Percentiles rank a stretch among this genome's conserved stretches.
These are phyloP conservation scores for Mortierella sp. DNA, from an alignment of 371 early-diverging fungal species.

Conservation along the genomic window DNA sequence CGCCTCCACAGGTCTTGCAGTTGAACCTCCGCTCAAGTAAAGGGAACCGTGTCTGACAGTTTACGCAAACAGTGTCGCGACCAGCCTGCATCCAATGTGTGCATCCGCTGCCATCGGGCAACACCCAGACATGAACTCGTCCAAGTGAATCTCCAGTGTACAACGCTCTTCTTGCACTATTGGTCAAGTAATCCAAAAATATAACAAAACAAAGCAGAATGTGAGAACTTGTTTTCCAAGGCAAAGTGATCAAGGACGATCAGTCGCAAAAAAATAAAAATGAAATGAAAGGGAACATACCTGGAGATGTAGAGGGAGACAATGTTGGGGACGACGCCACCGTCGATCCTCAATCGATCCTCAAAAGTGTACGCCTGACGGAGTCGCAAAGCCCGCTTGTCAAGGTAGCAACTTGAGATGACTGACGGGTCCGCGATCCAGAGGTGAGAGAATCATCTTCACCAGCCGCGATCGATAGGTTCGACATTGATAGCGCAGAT, in stretches of 20 bases:
- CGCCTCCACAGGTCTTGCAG: slow-evolving; percentile 62
- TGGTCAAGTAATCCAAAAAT: not conserved
- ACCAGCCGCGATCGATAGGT: not conserved
- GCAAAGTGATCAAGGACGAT: too few species aligned
- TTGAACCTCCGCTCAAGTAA: slow-evolving; percentile 57
- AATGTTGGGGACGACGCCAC: slow-evolving; percentile 56
- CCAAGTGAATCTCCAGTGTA: slow-evolving; percentile 76
- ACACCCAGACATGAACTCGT: slow-evolving; percentile 71
- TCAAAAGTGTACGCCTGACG: slow-evolving; percentile 53
- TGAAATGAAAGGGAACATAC: slow-evolving; percentile 39
- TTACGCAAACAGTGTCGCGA: slow-evolving; percentile 69
- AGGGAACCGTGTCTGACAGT: slow-evolving; percentile 61
- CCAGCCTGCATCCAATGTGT: slow-evolving; percentile 76
- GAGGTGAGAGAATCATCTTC: slow-evolving; percentile 16
- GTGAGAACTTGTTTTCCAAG: not conserved
- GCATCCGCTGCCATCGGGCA: slow-evolving; percentile 80
- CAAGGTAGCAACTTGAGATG: slow-evolving; percentile 15
- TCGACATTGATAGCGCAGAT: not conserved
- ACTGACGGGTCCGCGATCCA: slow-evolving; percentile 32
- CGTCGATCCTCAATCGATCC: slow-evolving; percentile 49
- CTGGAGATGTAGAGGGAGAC: slow-evolving; percentile 65
- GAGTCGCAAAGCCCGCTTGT: slow-evolving; percentile 41
- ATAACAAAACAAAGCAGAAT: too few species aligned
- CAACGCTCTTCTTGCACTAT: slow-evolving; percentile 66
- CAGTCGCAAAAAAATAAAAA: not conserved